phyloP scores from a whole-genome alignment of 345 rosid genomes.

The Dipteronia sinensis region DNA sequence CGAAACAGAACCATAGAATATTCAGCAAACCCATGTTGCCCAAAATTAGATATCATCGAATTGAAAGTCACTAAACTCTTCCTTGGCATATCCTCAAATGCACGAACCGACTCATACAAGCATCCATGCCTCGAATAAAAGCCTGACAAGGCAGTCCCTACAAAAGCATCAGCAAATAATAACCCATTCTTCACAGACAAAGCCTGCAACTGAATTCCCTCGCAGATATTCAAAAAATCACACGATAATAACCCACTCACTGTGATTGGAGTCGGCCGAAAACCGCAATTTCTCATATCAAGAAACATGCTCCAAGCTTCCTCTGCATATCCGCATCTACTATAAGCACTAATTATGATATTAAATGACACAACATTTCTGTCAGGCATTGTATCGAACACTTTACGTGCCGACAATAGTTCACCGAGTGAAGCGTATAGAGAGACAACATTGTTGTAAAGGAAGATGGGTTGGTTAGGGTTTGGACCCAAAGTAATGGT shows the following conservation, averaged over 20 bases:
- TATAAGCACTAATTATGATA: slow-evolving; percentile 49
- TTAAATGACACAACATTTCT: slow-evolving; percentile 64
- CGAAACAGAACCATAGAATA: slow-evolving; percentile 52
- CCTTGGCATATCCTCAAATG: slow-evolving; percentile 63
- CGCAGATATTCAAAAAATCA: slow-evolving; percentile 35
- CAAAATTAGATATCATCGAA: slow-evolving; percentile 60
- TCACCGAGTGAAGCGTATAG: slow-evolving; percentile 37
- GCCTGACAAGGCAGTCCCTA: slow-evolving; percentile 68
- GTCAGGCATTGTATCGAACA: slow-evolving; percentile 69
- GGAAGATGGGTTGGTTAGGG: slow-evolving; percentile 48
- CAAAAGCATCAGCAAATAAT: slow-evolving; percentile 56
- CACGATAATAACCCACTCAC: slow-evolving; percentile 65
- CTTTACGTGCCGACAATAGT: slow-evolving; percentile 41
- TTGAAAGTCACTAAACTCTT: slow-evolving; percentile 81
- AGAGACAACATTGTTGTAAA: slow-evolving; percentile 59
- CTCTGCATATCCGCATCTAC: slow-evolving; percentile 39
- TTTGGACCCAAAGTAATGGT: slow-evolving; percentile 43
- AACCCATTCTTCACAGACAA: slow-evolving; percentile 63
- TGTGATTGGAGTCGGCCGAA: slow-evolving; percentile 51
- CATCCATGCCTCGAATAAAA: slow-evolving; percentile 62
- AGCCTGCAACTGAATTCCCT: slow-evolving; percentile 66
- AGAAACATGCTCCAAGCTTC: slow-evolving; percentile 48
- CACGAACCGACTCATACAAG: slow-evolving; percentile 46
- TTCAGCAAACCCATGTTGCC: slow-evolving; percentile 43
- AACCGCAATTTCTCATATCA: slow-evolving; percentile 52